Conservation (phyloP, 2,329 filamentous ascomycete species). For the Arthrobotrys conoides region DNA sequence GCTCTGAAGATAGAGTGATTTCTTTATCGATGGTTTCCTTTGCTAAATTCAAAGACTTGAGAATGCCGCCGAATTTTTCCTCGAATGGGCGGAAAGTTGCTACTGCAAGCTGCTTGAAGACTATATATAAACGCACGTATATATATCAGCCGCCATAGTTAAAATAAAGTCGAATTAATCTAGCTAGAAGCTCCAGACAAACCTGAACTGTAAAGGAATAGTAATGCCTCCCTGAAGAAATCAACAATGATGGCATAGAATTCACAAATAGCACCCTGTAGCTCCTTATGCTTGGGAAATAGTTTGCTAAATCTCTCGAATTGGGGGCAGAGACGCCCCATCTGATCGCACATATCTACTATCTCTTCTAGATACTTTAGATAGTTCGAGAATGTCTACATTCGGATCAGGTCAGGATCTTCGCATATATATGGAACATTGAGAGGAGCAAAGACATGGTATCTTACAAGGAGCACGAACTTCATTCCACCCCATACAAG, state of each 20-base stretch:
- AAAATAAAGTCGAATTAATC: neutral
- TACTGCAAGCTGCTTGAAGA: slow-evolving; percentile 58
- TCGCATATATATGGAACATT: neutral
- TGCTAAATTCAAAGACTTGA: slow-evolving; percentile 60
- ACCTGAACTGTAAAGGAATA: slow-evolving; percentile 64
- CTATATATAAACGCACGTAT: neutral
- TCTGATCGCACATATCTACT: slow-evolving; percentile 43
- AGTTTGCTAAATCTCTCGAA: slow-evolving; percentile 63
- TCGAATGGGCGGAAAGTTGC: slow-evolving; percentile 65
- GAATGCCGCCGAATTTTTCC: slow-evolving; percentile 64
- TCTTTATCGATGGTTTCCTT: slow-evolving; percentile 64
- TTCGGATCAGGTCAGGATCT: neutral
- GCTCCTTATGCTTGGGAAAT: slow-evolving; percentile 65
- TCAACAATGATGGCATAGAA: slow-evolving; percentile 67
- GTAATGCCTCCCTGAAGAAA: slow-evolving; percentile 66
- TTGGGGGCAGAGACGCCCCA: slow-evolving; percentile 49
- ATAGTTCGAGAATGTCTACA: slow-evolving; percentile 45
- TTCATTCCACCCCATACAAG: slow-evolving; percentile 69
- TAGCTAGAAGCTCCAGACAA: slow-evolving; percentile 46
- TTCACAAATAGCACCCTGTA: slow-evolving; percentile 66
- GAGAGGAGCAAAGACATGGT: neutral
- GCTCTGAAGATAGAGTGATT: slow-evolving; percentile 64
- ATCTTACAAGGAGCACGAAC: slow-evolving; percentile 66
- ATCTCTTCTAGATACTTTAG: slow-evolving; percentile 45
- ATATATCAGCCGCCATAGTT: neutral